A percentile compares a stretch with the other conserved stretches of the same genome.
These are phyloP conservation scores for Lachnellula cervina DNA, from an alignment of 2,329 filamentous ascomycete genomes.

Conservation along the genomic window DNA sequence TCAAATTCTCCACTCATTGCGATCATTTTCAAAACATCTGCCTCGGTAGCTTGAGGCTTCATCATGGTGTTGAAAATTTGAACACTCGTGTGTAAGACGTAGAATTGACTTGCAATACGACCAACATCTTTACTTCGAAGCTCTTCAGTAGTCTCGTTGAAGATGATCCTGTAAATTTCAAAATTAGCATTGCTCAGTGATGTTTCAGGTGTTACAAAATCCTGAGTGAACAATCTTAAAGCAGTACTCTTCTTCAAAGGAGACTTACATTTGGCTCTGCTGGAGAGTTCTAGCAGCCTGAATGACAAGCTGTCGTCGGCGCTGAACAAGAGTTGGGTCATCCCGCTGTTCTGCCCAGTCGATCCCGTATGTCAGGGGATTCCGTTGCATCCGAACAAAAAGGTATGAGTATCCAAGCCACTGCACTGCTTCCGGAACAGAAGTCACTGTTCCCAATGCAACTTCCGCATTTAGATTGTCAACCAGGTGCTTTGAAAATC, in stretches of 20 bases:
- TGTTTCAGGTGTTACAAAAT: background rate
- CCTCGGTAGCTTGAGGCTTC: conserved; percentile 78
- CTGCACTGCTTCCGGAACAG: conserved; percentile 85
- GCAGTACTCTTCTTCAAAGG: no score
- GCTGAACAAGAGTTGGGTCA: conserved; percentile 81
- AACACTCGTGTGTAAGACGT: conserved; percentile 88
- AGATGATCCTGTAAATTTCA: conserved; percentile 66
- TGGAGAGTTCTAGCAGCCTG: conserved; percentile 84
- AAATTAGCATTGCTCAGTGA: background rate
- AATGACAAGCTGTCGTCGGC: conserved; percentile 79
- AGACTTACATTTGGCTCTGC: conserved; percentile 69
- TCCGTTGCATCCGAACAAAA: conserved; percentile 93
- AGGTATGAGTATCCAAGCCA: conserved; percentile 98
- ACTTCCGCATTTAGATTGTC: conserved; percentile 98
- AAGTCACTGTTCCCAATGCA: conserved; percentile 88
- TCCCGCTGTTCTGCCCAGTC: conserved; percentile 88
- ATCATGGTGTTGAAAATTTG: conserved; percentile 97
- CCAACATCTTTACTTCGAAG: conserved; percentile 92
- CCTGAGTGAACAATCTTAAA: no score
- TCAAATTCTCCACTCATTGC: conserved; percentile 97
- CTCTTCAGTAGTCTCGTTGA: conserved; percentile 91
- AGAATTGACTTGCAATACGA: conserved; percentile 94
- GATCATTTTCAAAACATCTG: conserved; percentile 92
- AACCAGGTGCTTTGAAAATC: conserved; percentile 86
- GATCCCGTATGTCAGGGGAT: conserved; percentile 88